These are phyloP conservation scores for Phylloporus sp. DNA, from an alignment of 768 basidiomycete species.

Conservation along the genomic window DNA sequence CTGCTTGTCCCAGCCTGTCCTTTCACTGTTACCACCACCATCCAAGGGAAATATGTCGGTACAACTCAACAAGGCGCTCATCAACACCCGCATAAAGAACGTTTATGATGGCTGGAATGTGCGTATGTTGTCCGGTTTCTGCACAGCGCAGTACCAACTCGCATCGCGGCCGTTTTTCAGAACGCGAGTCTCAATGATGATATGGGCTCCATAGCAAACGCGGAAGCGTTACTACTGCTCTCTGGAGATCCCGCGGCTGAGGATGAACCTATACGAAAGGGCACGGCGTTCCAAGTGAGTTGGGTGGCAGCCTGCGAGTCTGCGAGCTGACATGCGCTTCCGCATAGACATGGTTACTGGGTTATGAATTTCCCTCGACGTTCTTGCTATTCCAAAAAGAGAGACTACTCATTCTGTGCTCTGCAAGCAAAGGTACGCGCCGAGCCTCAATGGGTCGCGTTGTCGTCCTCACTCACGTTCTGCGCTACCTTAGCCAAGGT, in stretches of 20 bases:
- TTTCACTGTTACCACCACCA: constrained; percentile 2
- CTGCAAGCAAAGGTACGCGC: constrained; percentile 76
- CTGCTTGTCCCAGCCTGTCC: constrained; percentile 14
- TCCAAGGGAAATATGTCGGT: constrained; percentile 50
- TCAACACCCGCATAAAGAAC: constrained; percentile 53
- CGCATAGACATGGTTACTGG: constrained; percentile 87
- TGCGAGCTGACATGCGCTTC: constrained; percentile 3
- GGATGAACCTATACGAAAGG: constrained; percentile 88
- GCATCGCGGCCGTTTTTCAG: constrained; percentile 33
- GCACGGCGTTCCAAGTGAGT: constrained; percentile 85
- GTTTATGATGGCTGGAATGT: constrained; percentile 66
- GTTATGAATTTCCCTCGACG: constrained; percentile 97
- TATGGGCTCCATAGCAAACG: constrained; percentile 60
- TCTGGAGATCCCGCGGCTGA: constrained; percentile 80
- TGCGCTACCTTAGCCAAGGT: constrained; percentile 67
- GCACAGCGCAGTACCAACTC: constrained; percentile 11
- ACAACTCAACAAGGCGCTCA: constrained; percentile 63
- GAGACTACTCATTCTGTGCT: constrained; percentile 77
- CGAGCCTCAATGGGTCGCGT: background rate
- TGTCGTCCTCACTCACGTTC: constrained; percentile 12
- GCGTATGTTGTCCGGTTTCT: constrained; percentile 21
- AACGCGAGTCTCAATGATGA: constrained; percentile 67
- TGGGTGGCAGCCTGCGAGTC: background rate
- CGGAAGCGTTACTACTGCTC: constrained; percentile 65
- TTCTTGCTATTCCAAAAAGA: constrained; percentile 79